Evolutionary conservation across 2,329 filamentous ascomycete genomes (phyloP).

Genomic region (Ascosphaera acerosa): DNA sequence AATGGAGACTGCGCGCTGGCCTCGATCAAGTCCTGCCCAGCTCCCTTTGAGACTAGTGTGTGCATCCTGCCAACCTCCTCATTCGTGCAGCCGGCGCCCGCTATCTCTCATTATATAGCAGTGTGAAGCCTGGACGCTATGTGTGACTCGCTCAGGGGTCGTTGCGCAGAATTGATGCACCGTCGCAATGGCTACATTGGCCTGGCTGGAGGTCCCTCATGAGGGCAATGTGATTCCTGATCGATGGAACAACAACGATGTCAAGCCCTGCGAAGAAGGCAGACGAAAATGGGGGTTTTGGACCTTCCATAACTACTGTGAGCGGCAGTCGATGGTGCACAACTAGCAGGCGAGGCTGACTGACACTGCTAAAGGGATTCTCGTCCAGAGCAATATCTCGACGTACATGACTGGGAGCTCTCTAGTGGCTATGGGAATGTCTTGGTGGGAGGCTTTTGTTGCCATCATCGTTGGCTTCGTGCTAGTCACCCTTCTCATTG

Average conservation of each 20-base stretch:
- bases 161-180: too few species aligned
- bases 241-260: constrained; percentile 24
- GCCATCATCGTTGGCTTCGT: constrained; percentile 12
- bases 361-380: constrained; percentile 11
- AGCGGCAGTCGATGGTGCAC: constrained; percentile 3
- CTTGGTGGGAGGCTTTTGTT: constrained; percentile 13
- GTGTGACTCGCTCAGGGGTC: too few species aligned
- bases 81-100: too few species aligned
- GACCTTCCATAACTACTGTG: constrained; percentile 23
- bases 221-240: constrained; percentile 7
- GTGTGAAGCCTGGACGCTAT: too few species aligned
- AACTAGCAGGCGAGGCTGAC: constrained; percentile 7
- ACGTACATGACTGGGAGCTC: constrained; percentile 13
- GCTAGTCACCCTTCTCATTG: constrained; percentile 16
- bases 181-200: constrained; percentile 3
- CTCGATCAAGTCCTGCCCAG: too few species aligned
- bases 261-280: constrained; percentile 22
- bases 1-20: too few species aligned
- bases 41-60: too few species aligned
- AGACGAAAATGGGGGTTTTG: constrained; percentile 21
- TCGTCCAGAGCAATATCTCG: constrained; percentile 20
- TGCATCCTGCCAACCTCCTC: too few species aligned
- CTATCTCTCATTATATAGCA: too few species aligned
- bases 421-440: constrained; percentile 12
- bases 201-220: constrained; percentile 8